Evolutionary conservation across 2,329 filamentous ascomycete genomes (phyloP).

Genomic region (Aspergillus pseudoterreus): DNA sequence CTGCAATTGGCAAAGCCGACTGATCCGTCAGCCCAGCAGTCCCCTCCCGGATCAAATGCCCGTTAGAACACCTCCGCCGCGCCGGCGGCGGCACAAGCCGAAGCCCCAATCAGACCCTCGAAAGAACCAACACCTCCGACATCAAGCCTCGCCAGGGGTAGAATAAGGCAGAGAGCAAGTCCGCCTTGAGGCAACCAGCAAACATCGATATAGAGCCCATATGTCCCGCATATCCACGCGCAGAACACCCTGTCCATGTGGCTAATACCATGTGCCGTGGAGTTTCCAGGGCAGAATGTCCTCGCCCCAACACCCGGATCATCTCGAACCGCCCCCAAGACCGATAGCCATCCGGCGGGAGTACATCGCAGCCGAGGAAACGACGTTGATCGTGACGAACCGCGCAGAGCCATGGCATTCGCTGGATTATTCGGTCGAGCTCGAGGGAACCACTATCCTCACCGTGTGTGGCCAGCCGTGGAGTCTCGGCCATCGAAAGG

Average conservation of each 20-base stretch:
- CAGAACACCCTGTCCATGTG: neutral
- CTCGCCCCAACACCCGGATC: neutral
- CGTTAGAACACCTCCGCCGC: neutral
- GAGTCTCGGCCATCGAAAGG: constrained; percentile 10
- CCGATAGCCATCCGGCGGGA: constrained; percentile 15
- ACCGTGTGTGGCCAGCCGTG: constrained; percentile 14
- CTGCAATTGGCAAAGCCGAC: no score
- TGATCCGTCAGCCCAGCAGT: neutral
- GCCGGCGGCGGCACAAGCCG: neutral
- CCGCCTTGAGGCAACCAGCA: neutral
- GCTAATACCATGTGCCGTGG: neutral
- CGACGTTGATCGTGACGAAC: constrained; percentile 10
- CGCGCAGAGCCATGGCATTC: constrained; percentile 16
- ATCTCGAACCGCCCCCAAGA: constrained; percentile 2
- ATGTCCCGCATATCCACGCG: neutral
- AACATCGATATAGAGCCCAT: neutral
- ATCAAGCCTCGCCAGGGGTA: neutral
- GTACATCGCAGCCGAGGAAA: constrained; percentile 6
- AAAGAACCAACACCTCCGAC: neutral
- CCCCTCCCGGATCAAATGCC: neutral
- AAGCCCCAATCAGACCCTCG: neutral
- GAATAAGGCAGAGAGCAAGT: neutral
- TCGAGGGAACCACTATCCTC: constrained; percentile 8
- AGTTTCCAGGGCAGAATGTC: neutral
- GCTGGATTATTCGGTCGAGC: constrained; percentile 13